Conservation (phyloP, 108 stramenopile species). For the Cyclotella cryptica region DNA sequence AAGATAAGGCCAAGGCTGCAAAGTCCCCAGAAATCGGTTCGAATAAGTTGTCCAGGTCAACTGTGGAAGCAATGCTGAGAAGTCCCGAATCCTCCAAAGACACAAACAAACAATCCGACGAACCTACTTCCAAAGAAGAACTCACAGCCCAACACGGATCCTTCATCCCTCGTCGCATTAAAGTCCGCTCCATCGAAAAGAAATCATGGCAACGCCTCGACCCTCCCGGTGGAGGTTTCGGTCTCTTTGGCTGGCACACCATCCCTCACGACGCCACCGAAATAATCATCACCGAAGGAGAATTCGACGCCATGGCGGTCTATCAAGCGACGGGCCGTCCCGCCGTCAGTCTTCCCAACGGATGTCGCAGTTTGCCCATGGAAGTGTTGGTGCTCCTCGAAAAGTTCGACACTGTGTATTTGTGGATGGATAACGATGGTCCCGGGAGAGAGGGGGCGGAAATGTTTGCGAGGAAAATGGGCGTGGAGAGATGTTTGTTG, state of each 20-base stretch:
- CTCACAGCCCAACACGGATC: slow-evolving; percentile 38
- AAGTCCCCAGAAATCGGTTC: neutral
- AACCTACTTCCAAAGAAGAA: slow-evolving; percentile 10
- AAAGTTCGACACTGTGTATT: slow-evolving; percentile 88
- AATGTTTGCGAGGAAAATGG: slow-evolving; percentile 91
- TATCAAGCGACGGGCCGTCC: slow-evolving; percentile 90
- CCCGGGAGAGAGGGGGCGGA: slow-evolving; percentile 90
- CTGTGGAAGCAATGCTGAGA: slow-evolving; percentile 4
- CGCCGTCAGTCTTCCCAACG: slow-evolving; percentile 92
- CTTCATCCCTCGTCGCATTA: slow-evolving; percentile 79
- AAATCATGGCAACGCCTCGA: slow-evolving; percentile 85
- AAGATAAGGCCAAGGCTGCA: slow-evolving; percentile 4
- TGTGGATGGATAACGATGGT: slow-evolving; percentile 98
- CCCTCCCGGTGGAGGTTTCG: slow-evolving; percentile 92
- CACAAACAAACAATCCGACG: neutral
- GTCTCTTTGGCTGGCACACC: slow-evolving; percentile 96
- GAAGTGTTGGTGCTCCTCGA: slow-evolving; percentile 92
- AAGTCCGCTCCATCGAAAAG: slow-evolving; percentile 80
- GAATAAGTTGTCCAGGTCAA: neutral
- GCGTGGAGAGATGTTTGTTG: slow-evolving; percentile 76
- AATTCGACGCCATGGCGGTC: slow-evolving; percentile 99
- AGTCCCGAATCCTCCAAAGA: neutral
- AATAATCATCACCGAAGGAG: slow-evolving; percentile 96
- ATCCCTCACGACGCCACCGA: slow-evolving; percentile 73
- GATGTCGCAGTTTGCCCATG: slow-evolving; percentile 88